phyloP scores from a whole-genome alignment of 2,329 filamentous ascomycete genomes.

The Pyrenophora seminiperda region DNA sequence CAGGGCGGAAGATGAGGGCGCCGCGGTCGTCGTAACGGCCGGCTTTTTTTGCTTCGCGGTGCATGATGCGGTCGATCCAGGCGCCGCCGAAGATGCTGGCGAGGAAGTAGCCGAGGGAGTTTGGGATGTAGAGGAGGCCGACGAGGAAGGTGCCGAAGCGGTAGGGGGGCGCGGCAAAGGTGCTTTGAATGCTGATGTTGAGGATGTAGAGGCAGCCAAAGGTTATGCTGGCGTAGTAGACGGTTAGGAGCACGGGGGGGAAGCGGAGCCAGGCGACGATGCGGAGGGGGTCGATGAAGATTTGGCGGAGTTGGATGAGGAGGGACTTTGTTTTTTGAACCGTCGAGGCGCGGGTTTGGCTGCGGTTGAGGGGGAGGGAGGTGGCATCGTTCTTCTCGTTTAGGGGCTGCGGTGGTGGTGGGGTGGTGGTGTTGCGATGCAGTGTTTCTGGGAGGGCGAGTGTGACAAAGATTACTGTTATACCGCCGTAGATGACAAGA shows the following conservation, averaged over 20 bases:
- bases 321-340: constrained; percentile 39
- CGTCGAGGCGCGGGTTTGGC: constrained; percentile 44
- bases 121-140: constrained; percentile 48
- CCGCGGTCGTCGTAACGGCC: constrained; percentile 45
- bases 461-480: constrained; percentile 40
- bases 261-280: constrained; percentile 48
- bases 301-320: constrained; percentile 37
- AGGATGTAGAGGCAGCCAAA: constrained; percentile 49
- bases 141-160: constrained; percentile 44
- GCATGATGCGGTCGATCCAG: constrained; percentile 51
- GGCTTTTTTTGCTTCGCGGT: constrained; percentile 46
- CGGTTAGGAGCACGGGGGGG: constrained; percentile 46
- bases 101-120: constrained; percentile 44
- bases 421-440: constrained; percentile 5
- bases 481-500: constrained; percentile 45
- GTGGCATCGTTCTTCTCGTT: constrained; percentile 15
- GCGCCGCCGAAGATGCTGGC: constrained; percentile 45
- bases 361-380: constrained; percentile 29
- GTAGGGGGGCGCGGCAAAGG: constrained; percentile 44
- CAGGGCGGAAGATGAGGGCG: constrained; percentile 43
- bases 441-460: constrained; percentile 46
- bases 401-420: constrained; percentile 2
- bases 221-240: constrained; percentile 49
- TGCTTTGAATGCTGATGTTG: constrained; percentile 48
- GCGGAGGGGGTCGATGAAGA: constrained; percentile 48